Base-by-base conservation (phyloP, 305 asterid genomes). In the Fraxinus paxiana region DNA sequence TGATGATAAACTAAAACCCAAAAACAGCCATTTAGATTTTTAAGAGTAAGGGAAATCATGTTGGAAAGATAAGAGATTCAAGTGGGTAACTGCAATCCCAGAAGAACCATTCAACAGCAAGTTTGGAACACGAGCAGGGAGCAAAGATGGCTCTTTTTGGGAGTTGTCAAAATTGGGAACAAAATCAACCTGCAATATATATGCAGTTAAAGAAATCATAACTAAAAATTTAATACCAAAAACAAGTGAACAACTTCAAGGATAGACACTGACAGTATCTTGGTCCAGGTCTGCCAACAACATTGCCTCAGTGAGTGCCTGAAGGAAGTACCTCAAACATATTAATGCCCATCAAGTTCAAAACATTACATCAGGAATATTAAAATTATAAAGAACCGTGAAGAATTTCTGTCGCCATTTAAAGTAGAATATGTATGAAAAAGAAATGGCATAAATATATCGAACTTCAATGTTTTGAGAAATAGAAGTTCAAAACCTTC, bases 221-320 rank as follows among this genome's bases (percentile, higher is more conserved):
- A 69, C 35, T 5, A 69, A 73, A 30, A 72, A 78, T 24, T 18
- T 59, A 76, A 26, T 38, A 74, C 33, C 37, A 13, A 81, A 81
- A 73, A 69, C 43, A 33, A 85, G 17, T 70, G 75, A 10, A 83
- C 41, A 79, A 34, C 48, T 69, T 61, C 73, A 75, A 24, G 78
- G 22, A 77, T 73, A 77, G 81, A 76, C 76, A 83, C 96, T 77
- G 30, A 96, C 99, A 0, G 99, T 96, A 83, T 96, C 92, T 85
- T 86, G 97, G 31, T 94, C 98, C 82, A 94, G 87, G 85, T 96
- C 99, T 61, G 96, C 88, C 90, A 96, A 86, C 83, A 94, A 75
- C 99, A 94, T 96, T 81, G 97, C 92, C 88, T 96, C 99, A 2
- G 97, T 82, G 74, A 96, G 98, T 81, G 98, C 97, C 99, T 96